A percentile compares a stretch with the other conserved stretches of the same genome.
These are phyloP conservation scores for Antrodiella citrinella DNA, from an alignment of 768 basidiomycete species.

Conservation along the genomic window DNA sequence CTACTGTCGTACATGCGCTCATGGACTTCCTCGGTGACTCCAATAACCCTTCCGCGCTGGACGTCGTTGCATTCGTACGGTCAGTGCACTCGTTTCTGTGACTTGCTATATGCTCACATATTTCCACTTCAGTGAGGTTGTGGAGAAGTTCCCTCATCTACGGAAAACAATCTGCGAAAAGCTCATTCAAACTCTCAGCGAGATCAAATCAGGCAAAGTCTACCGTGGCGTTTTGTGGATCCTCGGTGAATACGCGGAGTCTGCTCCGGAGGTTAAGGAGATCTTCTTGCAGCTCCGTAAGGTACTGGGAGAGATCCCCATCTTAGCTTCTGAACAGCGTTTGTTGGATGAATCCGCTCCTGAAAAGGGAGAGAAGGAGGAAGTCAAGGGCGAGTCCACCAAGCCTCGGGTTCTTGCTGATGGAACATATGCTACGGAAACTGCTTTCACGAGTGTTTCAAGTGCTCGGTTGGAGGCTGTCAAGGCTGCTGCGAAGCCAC, in stretches of 20 bases:
- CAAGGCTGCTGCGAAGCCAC: slow-evolving; percentile 84
- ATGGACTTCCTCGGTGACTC: slow-evolving; percentile 95
- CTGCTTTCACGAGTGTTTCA: slow-evolving; percentile 65
- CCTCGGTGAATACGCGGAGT: slow-evolving; percentile 88
- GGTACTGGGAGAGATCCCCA: slow-evolving; percentile 94
- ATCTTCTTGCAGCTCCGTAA: slow-evolving; percentile 75
- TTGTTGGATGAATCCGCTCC: slow-evolving; percentile 69
- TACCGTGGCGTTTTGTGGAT: slow-evolving; percentile 97
- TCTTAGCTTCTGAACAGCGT: slow-evolving; percentile 83
- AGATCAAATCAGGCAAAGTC: slow-evolving; percentile 95
- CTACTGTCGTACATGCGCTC: slow-evolving; percentile 86
- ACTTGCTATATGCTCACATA: not conserved
- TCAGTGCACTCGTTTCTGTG: slow-evolving; percentile 13
- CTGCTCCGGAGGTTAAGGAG: slow-evolving; percentile 54
- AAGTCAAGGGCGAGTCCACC: slow-evolving; percentile 37
- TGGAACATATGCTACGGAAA: slow-evolving; percentile 97
- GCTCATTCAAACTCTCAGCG: slow-evolving; percentile 68
- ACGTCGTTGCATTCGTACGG: slow-evolving; percentile 84
- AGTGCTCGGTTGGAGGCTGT: slow-evolving; percentile 68
- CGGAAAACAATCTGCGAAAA: slow-evolving; percentile 79
- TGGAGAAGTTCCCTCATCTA: slow-evolving; percentile 92
- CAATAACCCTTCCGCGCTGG: slow-evolving; percentile 90
- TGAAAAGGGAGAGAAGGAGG: slow-evolving; percentile 41
- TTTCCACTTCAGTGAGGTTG: slow-evolving; percentile 69
- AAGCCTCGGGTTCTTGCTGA: slow-evolving; percentile 84